Conservation (phyloP, 2,329 filamentous ascomycete genomes). For the Aspergillus piperis region DNA sequence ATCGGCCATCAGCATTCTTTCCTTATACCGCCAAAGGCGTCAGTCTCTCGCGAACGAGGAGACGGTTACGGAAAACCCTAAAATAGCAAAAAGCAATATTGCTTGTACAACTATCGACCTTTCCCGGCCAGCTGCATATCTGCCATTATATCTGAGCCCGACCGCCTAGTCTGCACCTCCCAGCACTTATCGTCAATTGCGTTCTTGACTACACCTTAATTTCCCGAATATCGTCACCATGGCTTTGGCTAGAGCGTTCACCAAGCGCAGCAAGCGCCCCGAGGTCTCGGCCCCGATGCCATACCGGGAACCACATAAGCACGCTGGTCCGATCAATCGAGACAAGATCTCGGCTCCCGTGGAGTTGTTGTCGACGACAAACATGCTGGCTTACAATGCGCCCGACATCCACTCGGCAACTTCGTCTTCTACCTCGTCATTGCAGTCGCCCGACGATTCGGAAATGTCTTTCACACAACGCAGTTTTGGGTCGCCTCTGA, state of each 20-base stretch:
- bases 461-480: slow-evolving; percentile 54
- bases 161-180: neutral
- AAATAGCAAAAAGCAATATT: slow-evolving; percentile 17
- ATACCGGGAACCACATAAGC: slow-evolving; percentile 48
- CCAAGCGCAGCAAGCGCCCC: slow-evolving; percentile 50
- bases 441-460: slow-evolving; percentile 70
- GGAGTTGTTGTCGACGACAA: slow-evolving; percentile 88
- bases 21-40: slow-evolving; percentile 15
- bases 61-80: slow-evolving; percentile 9
- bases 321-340: slow-evolving; percentile 49
- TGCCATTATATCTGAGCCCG: slow-evolving; percentile 9
- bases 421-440: slow-evolving; percentile 54
- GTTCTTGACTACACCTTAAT: slow-evolving; percentile 4
- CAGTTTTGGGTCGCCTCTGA: slow-evolving; percentile 53
- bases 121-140: slow-evolving; percentile 12
- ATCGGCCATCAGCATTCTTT: slow-evolving; percentile 32
- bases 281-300: slow-evolving; percentile 49
- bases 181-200: neutral
- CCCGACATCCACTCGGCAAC: slow-evolving; percentile 67
- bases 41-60: slow-evolving; percentile 15
- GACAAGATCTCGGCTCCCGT: slow-evolving; percentile 77
- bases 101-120: slow-evolving; percentile 12
- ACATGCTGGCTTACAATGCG: slow-evolving; percentile 93
- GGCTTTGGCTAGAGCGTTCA: slow-evolving; percentile 48
- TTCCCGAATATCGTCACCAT: slow-evolving; percentile 34